Percentiles rank a stretch among this genome's conserved stretches.
phyloP scores from a whole-genome alignment of 306 rosid species.

The Crotalaria pallida region DNA sequence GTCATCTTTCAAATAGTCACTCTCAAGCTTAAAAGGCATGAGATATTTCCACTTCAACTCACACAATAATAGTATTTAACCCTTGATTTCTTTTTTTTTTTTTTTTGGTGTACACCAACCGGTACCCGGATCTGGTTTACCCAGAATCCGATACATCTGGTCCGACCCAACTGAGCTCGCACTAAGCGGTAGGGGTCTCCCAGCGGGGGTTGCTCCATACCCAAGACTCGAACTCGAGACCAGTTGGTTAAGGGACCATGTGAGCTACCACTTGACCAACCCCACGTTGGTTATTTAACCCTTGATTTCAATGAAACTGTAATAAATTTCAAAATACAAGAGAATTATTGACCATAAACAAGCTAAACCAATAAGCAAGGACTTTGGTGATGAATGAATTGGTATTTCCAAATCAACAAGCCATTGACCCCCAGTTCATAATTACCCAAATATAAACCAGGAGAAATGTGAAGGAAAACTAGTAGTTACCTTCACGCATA shows the following conservation, averaged over 20 bases:
- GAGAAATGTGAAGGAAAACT: background rate
- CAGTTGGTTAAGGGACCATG: no score
- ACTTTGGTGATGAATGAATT: background rate
- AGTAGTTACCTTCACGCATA: background rate
- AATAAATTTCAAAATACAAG: background rate
- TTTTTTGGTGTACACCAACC: no score
- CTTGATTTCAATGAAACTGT: background rate
- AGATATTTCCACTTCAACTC: slow-evolving; percentile 4
- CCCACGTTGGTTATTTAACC: no score
- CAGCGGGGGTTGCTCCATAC: no score
- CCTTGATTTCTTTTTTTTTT: slow-evolving; percentile 2
- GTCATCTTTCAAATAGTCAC: slow-evolving; percentile 10
- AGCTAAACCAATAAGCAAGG: background rate
- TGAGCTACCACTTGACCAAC: no score
- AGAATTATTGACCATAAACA: background rate
- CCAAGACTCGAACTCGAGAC: no score
- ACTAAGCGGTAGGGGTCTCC: no score
- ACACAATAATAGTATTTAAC: background rate
- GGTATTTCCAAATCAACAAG: background rate
- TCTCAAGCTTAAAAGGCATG: background rate
- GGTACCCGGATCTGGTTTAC: no score
- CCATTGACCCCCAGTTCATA: background rate
- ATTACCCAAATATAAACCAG: background rate
- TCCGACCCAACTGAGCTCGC: no score
- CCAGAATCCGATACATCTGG: no score